Conservation (phyloP, 75 land plant species). For the Pseudotsuga menziesii region DNA sequence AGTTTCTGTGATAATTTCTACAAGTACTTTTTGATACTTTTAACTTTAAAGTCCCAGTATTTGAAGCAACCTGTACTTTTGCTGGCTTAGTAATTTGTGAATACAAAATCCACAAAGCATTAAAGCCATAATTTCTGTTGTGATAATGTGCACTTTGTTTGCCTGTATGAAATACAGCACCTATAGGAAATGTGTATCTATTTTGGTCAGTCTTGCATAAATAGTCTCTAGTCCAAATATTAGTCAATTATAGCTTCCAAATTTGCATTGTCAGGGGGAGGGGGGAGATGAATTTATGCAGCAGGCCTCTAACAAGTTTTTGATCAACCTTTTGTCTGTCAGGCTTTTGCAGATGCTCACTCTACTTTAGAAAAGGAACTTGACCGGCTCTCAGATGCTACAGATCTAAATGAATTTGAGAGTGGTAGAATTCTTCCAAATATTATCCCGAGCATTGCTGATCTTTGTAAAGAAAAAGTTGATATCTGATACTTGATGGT, state of each 20-base stretch:
- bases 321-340: slow-evolving; percentile 6
- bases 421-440: slow-evolving; percentile 30
- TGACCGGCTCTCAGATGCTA: slow-evolving; percentile 9
- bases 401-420: slow-evolving; percentile 15
- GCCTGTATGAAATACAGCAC: background rate
- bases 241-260: background rate
- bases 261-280: background rate
- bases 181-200: background rate
- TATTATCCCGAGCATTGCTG: slow-evolving; percentile 54
- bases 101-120: background rate
- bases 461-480: background rate
- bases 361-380: slow-evolving; percentile 64
- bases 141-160: background rate
- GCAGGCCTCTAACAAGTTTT: background rate
- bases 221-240: background rate
- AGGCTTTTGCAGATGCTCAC: slow-evolving; percentile 98
- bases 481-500: background rate
- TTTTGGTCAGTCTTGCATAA: background rate
- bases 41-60: background rate
- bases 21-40: background rate
- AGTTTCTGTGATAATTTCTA: background rate
- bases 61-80: background rate
- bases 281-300: background rate
- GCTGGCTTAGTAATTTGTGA: background rate
- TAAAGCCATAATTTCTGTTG: background rate